Evolutionary conservation across 345 rosid genomes (phyloP).

Genomic region (Eucalyptus regnans): DNA sequence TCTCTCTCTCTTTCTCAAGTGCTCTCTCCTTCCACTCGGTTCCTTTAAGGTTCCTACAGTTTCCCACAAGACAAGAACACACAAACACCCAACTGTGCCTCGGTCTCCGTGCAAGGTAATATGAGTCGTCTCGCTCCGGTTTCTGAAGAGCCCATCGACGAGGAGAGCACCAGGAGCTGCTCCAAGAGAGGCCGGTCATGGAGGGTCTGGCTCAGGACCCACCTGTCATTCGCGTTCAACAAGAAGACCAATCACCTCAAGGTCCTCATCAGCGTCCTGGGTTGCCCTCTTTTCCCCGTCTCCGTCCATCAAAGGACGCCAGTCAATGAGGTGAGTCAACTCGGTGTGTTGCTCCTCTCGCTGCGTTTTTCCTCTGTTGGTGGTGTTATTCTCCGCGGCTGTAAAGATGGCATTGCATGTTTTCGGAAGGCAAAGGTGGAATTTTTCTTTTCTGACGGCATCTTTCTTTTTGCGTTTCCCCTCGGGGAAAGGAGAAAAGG

Average conservation of each 20-base stretch:
- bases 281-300: conserved; percentile 86
- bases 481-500: background rate
- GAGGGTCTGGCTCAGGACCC: conserved; percentile 67
- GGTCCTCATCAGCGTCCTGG: conserved; percentile 69
- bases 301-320: conserved; percentile 29
- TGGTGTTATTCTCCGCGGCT: background rate
- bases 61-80: background rate
- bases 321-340: conserved; percentile 27
- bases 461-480: background rate
- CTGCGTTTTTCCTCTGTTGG: background rate
- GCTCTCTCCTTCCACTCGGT: background rate
- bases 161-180: conserved; percentile 13
- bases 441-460: background rate
- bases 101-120: background rate
- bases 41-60: background rate
- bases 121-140: conserved; percentile 79
- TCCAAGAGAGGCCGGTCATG: conserved; percentile 35
- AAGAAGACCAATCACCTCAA: conserved; percentile 44
- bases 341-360: background rate
- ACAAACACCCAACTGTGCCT: background rate
- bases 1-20: background rate
- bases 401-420: background rate
- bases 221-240: conserved; percentile 22
- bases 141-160: conserved; percentile 64
- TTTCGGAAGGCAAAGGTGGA: background rate